Percentiles rank a stretch among this genome's conserved stretches.
phyloP scores from a whole-genome alignment of 352 stramenopile species.

The Globisporangium ultimum region DNA sequence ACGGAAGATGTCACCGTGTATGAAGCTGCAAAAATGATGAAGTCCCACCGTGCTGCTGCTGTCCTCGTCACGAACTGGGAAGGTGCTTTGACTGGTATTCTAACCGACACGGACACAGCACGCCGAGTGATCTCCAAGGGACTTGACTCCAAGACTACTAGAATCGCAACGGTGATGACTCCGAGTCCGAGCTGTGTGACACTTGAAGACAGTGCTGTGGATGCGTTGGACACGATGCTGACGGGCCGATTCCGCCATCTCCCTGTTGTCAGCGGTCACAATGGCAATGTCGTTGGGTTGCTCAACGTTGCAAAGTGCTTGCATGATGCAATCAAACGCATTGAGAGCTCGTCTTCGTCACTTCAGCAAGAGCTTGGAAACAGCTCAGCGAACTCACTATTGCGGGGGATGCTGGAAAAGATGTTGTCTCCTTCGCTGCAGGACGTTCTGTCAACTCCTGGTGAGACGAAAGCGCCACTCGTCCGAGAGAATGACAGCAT shows the following conservation, averaged over 20 bases:
- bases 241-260: conserved; percentile 95
- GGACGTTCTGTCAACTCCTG: conserved; percentile 61
- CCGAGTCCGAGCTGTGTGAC: conserved; percentile 80
- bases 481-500: conserved; percentile 72
- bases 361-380: conserved; percentile 78
- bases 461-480: conserved; percentile 67
- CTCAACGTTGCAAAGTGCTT: conserved; percentile 98
- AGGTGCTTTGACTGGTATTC: conserved; percentile 91
- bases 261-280: conserved; percentile 88
- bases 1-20: conserved; percentile 74
- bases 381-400: conserved; percentile 46
- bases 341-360: conserved; percentile 88
- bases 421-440: conserved; percentile 82
- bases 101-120: conserved; percentile 91
- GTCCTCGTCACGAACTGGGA: conserved; percentile 89
- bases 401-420: conserved; percentile 84
- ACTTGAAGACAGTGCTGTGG: conserved; percentile 78
- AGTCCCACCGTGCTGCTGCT: conserved; percentile 88
- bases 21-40: conserved; percentile 89
- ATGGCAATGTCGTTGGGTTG: conserved; percentile 90
- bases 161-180: conserved; percentile 83
- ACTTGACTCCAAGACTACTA: conserved; percentile 59
- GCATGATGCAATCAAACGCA: conserved; percentile 96
- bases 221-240: conserved; percentile 85
- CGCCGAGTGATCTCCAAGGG: conserved; percentile 77